phyloP scores from a whole-genome alignment of 768 basidiomycete genomes.

The Leccinellum rugosiceps region DNA sequence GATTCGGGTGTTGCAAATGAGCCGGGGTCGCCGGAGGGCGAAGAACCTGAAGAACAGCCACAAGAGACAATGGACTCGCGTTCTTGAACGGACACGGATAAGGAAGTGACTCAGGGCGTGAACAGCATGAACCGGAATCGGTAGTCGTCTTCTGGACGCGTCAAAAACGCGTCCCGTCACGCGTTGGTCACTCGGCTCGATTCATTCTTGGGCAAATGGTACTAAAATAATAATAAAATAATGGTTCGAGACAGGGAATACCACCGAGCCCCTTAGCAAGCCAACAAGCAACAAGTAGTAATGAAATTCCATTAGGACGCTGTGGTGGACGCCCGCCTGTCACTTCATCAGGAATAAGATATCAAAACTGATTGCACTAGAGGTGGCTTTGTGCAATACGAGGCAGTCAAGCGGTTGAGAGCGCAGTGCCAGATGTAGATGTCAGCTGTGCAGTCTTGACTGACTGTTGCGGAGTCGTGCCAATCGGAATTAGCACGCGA shows the following conservation, averaged over 20 bases:
- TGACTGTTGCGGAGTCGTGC: background rate
- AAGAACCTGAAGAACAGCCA: constrained; percentile 16
- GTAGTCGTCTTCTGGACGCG: constrained; percentile 15
- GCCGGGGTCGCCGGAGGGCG: constrained; percentile 22
- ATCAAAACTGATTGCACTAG: constrained; percentile 4
- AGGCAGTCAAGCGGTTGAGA: background rate
- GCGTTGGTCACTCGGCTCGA: constrained; percentile 18
- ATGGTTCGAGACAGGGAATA: constrained; percentile 13
- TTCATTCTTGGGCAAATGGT: constrained; percentile 11
- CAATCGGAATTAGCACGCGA: background rate
- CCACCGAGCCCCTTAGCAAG: constrained; percentile 10
- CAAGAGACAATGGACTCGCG: constrained; percentile 24
- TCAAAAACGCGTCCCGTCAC: constrained; percentile 25
- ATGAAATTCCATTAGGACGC: constrained; percentile 14
- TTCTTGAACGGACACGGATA: constrained; percentile 17
- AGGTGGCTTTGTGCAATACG: background rate
- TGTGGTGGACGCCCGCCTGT: background rate
- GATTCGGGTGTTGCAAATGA: constrained; percentile 24
- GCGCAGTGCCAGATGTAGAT: background rate
- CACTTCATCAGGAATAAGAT: constrained; percentile 5
- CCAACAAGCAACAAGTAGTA: background rate
- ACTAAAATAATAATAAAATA: constrained; percentile 10
- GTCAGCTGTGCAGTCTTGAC: background rate
- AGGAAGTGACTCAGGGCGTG: constrained; percentile 11
- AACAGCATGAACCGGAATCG: constrained; percentile 7